Evolutionary conservation across 306 rosid genomes (phyloP).

Genomic region (Prunus dulcis): DNA sequence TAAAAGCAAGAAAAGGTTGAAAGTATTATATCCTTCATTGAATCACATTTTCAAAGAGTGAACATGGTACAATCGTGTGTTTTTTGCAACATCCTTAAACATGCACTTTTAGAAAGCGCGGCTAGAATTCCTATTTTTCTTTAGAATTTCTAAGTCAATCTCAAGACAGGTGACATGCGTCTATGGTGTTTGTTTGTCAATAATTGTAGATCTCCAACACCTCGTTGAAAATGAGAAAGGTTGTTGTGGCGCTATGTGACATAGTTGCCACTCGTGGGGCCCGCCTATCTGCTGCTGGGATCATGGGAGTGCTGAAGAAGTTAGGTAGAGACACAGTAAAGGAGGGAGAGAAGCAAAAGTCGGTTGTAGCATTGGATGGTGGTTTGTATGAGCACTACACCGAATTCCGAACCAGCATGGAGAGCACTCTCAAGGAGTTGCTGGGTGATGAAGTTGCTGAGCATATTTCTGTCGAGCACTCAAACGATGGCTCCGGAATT

Average conservation of each 20-base stretch:
- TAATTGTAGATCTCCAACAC: conserved; percentile 57
- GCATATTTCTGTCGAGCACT: conserved; percentile 54
- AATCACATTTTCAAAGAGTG: background rate
- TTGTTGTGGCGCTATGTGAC: conserved; percentile 55
- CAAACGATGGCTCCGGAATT: conserved; percentile 88
- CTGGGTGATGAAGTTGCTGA: conserved; percentile 68
- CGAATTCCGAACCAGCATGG: conserved; percentile 70
- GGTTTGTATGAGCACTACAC: conserved; percentile 85
- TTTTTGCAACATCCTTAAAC: background rate
- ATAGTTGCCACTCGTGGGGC: conserved; percentile 85
- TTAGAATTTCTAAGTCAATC: background rate
- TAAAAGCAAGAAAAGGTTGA: conserved; percentile 1
- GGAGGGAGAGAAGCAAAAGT: conserved; percentile 65
- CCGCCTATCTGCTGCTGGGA: conserved; percentile 85
- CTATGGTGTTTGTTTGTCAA: background rate
- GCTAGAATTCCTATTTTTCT: background rate
- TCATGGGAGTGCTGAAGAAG: conserved; percentile 78
- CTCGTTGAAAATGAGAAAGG: conserved; percentile 70
- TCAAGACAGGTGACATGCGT: background rate
- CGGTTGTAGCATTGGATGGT: conserved; percentile 86
- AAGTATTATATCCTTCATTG: background rate
- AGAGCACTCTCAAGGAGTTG: conserved; percentile 73
- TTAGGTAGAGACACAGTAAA: conserved; percentile 69
- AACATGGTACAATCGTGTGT: background rate
- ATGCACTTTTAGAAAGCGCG: background rate